Base-by-base conservation (phyloP, 2,329 filamentous ascomycete genomes). In the Furcasterigmium sp. region DNA sequence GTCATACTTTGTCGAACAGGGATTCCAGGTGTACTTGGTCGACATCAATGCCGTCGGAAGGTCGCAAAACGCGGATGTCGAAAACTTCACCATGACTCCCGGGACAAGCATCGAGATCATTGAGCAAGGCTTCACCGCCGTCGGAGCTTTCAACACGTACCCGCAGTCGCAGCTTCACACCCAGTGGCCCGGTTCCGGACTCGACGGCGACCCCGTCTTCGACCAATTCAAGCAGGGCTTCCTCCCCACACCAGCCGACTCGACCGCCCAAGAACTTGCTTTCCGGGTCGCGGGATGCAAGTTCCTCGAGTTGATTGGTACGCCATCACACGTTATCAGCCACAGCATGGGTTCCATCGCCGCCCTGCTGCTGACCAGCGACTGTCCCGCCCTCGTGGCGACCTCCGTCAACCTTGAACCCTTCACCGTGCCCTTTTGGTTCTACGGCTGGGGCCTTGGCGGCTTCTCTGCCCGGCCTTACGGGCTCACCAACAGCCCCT, bases 141-240 rank as follows among this genome's bases (percentile, higher is more conserved):
- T 53, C 9, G 45, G 54, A 44, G 48, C 49, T 30, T 53, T 50
- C 41, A 44, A 51, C 35, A 51, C 56, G 14, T 62, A 59, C 51
- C 58, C 59, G 3, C 59, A 61, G 45, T 58, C 59, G 19, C 50
- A 50, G 39, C 45, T 60, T 18, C 59, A 62, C 45, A 59, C 59
- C 1, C 59, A 62, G 41, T 62, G 58, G 57, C 59, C 59, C 9
- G 59, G 59, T 20, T 55, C 53, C 8, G 57, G 56, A 3, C 50
- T 53, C 29, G 46, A 49, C 9, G 69, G 71, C 8, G 72, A 76
- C 48, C 49, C 64, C 2, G 56, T 58, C 9, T 76, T 76, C 48
- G 72, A 76, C 51, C 57, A 61, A 5, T 73, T 74, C 51, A 70
- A 70, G 56, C 61, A 62, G 25, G 63, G 63, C 23, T 60, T 69